These are phyloP conservation scores for Pterocarpus macrocarpus DNA, from an alignment of 306 rosid species.

Conservation along the genomic window DNA sequence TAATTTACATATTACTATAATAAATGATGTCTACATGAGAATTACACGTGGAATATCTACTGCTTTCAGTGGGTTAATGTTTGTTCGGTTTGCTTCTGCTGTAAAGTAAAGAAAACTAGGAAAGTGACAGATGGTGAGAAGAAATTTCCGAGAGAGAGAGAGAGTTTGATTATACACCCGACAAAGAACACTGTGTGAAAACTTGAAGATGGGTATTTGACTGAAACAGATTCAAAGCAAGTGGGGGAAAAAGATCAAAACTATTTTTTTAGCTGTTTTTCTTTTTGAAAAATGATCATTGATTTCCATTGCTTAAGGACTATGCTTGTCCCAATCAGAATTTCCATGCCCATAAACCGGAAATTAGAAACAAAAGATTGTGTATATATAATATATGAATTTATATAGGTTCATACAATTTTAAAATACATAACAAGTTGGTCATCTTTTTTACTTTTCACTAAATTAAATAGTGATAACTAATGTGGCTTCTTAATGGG, in stretches of 20 bases:
- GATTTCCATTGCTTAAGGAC: slow-evolving; percentile 29
- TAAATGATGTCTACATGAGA: neutral
- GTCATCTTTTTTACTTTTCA: neutral
- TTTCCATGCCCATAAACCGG: neutral
- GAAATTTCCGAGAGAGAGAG: slow-evolving; percentile 32
- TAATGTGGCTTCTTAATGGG: too few relatives aligned
- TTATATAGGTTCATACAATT: neutral
- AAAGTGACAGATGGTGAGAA: slow-evolving; percentile 62
- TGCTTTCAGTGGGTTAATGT: slow-evolving; percentile 50
- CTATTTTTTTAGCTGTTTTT: too few relatives aligned
- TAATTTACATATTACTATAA: too few relatives aligned
- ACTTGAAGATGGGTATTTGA: slow-evolving; percentile 62
- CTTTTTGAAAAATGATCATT: neutral
- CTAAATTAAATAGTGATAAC: neutral
- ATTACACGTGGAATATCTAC: neutral
- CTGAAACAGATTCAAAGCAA: slow-evolving; percentile 54
- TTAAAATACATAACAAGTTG: neutral
- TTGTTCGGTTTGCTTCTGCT: slow-evolving; percentile 58
- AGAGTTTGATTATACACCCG: slow-evolving; percentile 63
- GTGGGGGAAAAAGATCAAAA: neutral
- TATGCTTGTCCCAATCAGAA: slow-evolving; percentile 35
- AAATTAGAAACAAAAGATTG: neutral
- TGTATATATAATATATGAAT: neutral
- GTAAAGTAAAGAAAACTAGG: slow-evolving; percentile 60
- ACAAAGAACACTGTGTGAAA: slow-evolving; percentile 76